Conservation (phyloP, 495 filamentous ascomycete species). For the Antarctomyces pellizariae region DNA sequence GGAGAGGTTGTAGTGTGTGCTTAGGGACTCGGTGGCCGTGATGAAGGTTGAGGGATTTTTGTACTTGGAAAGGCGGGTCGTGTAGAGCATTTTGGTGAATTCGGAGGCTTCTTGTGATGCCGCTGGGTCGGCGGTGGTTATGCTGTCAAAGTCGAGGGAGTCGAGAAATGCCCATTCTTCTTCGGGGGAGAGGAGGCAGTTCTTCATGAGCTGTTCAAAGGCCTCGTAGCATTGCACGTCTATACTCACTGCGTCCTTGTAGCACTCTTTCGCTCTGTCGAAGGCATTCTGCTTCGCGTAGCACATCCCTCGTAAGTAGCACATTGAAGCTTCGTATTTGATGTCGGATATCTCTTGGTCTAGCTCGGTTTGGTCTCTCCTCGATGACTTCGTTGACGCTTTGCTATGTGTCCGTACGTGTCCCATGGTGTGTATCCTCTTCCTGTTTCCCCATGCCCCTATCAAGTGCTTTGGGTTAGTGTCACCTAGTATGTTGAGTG, state of each 20-base stretch:
- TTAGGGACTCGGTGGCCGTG: constrained; percentile 70
- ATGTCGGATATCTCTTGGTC: constrained; percentile 38
- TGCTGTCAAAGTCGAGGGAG: constrained; percentile 71
- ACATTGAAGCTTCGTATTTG: constrained; percentile 89
- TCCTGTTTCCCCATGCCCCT: constrained; percentile 16
- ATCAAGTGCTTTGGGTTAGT: constrained; percentile 79
- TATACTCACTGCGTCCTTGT: constrained; percentile 88
- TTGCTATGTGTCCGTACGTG: constrained; percentile 10
- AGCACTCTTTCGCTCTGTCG: constrained; percentile 91
- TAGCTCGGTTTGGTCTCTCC: constrained; percentile 24
- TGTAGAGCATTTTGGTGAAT: constrained; percentile 93
- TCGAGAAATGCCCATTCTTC: constrained; percentile 90
- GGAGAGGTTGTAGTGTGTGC: constrained; percentile 76
- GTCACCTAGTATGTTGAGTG: constrained; percentile 70
- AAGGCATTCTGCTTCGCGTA: constrained; percentile 96
- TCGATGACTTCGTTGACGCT: constrained; percentile 19
- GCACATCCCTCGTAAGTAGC: constrained; percentile 78
- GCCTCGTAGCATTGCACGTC: constrained; percentile 98
- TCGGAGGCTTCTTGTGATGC: constrained; percentile 62
- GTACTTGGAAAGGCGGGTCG: constrained; percentile 88
- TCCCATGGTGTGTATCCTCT: constrained; percentile 10
- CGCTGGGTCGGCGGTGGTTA: constrained; percentile 32
- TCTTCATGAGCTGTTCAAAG: constrained; percentile 94
- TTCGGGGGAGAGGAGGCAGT: constrained; percentile 87
- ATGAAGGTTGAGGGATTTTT: constrained; percentile 65